phyloP scores from a whole-genome alignment of 1,284 basidiomycete genomes.

The Ustilago shanxiensis region DNA sequence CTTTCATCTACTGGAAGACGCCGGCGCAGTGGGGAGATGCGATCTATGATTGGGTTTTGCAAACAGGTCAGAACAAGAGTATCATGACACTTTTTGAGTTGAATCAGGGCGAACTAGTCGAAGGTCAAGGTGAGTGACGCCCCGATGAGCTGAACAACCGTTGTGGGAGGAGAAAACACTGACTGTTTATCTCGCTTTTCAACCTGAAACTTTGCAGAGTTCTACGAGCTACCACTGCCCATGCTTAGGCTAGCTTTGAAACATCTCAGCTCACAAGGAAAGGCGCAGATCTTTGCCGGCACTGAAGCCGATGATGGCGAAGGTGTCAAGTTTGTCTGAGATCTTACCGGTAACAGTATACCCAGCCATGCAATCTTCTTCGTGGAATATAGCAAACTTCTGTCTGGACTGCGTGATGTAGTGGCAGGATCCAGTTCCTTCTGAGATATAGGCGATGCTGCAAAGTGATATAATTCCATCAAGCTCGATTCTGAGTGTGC shows the following conservation, averaged over 20 bases:
- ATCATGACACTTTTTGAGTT: slow-evolving; percentile 75
- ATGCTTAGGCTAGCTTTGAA: slow-evolving; percentile 72
- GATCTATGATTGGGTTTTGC: slow-evolving; percentile 74
- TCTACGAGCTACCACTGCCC: slow-evolving; percentile 71
- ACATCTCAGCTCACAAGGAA: slow-evolving; percentile 72
- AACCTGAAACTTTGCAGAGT: slow-evolving; percentile 70
- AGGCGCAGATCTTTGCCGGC: slow-evolving; percentile 73
- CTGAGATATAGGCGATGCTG: too few species aligned
- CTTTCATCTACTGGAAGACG: slow-evolving; percentile 73
- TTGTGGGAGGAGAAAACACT: neutral
- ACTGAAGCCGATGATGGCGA: slow-evolving; percentile 71
- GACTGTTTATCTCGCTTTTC: neutral
- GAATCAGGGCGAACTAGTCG: slow-evolving; percentile 72
- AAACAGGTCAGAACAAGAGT: slow-evolving; percentile 73
- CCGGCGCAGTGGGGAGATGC: slow-evolving; percentile 74
- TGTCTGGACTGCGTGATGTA: too few species aligned
- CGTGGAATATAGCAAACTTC: neutral
- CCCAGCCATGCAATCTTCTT: neutral
- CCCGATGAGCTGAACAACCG: neutral
- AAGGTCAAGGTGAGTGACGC: slow-evolving; percentile 47
- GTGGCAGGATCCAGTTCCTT: too few species aligned
- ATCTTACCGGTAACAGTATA: neutral
- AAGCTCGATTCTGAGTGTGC: neutral
- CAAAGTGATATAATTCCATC: neutral
- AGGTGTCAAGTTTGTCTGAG: slow-evolving; percentile 73